phyloP scores from a whole-genome alignment of 1,284 basidiomycete species.

The Veloboletus limbatus region DNA sequence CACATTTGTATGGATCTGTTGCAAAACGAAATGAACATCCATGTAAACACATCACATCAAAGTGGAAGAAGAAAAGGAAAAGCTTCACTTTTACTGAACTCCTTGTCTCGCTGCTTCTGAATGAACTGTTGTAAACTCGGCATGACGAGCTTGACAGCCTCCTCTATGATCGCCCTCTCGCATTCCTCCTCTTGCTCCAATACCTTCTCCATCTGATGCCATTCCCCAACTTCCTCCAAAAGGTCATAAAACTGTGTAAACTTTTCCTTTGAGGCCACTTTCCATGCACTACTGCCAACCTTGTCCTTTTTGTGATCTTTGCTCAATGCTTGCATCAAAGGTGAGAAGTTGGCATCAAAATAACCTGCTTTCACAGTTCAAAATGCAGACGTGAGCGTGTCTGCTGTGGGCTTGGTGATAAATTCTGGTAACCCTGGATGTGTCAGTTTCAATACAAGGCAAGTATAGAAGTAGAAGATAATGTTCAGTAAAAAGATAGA shows the following conservation, averaged over 20 bases:
- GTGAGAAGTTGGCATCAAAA: slow-evolving; percentile 76
- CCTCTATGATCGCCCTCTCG: slow-evolving; percentile 58
- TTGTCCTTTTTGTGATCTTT: slow-evolving; percentile 65
- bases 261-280: slow-evolving; percentile 71
- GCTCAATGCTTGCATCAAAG: slow-evolving; percentile 65
- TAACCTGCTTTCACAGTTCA: slow-evolving; percentile 78
- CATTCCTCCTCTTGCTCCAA: slow-evolving; percentile 66
- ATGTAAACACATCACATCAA: neutral
- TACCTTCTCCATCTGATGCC: slow-evolving; percentile 65
- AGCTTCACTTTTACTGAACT: slow-evolving; percentile 72
- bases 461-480: slow-evolving; percentile 60
- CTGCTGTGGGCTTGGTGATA: slow-evolving; percentile 59
- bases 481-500: slow-evolving; percentile 80
- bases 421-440: slow-evolving; percentile 45
- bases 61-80: neutral
- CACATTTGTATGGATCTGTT: slow-evolving; percentile 78
- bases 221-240: slow-evolving; percentile 71
- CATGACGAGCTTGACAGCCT: slow-evolving; percentile 71
- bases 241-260: slow-evolving; percentile 76
- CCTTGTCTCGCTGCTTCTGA: slow-evolving; percentile 71
- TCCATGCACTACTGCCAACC: slow-evolving; percentile 41
- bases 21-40: neutral
- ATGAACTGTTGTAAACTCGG: slow-evolving; percentile 70
- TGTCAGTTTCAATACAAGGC: slow-evolving; percentile 51
- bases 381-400: slow-evolving; percentile 62